Base-by-base conservation (phyloP, 306 rosid species). In the Pachyrhizus erosus region DNA sequence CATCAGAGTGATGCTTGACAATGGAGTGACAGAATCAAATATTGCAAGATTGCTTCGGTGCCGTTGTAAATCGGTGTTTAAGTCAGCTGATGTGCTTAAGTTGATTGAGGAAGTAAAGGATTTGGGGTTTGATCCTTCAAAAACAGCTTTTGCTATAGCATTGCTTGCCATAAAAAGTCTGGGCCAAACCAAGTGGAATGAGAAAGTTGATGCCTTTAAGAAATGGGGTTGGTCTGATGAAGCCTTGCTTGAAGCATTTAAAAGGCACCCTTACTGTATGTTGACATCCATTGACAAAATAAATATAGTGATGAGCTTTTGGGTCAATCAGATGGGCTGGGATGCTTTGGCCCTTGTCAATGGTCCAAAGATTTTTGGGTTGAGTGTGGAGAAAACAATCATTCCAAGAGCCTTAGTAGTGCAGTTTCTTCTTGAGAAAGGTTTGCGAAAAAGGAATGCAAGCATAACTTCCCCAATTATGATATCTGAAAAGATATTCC, bases 191-290 rank as follows among this genome's bases (percentile, higher is more conserved):
- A 29, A n/a, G 0, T 90, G 91, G 91, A 76, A 90, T 18, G 84
- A 75, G 1, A 93, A 90, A 76, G 69, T 88, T 8, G 78, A 86
- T n/a, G 43, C 64, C 54, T 90, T 66, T 15, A 88, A 78, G 81
- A 77, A 67, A 12, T 91, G 92, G 94, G 97, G 97, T 15, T 93
- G 72, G 84, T 72, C 88, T 26, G 89, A 91, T 89, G 1, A 60
- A 60, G 18, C 67, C n/a, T 26, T 12, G 0, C n/a, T 14, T 26
- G 37, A 60, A 60, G 37, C 67, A 8, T 89, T 89, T 66, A 20
- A 27, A 61, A 87, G 2, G 79, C 24, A 23, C 7, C 96, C 97
- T 0, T 14, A 8, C 7, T 48, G 68, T 54, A 82, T 93, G 86
- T 17, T 57, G 26, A 0, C n/a, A 8, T 93, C 93, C 0, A 70